phyloP scores from a whole-genome alignment of 768 basidiomycete species.

The Phlebiopsis flavidoalba region DNA sequence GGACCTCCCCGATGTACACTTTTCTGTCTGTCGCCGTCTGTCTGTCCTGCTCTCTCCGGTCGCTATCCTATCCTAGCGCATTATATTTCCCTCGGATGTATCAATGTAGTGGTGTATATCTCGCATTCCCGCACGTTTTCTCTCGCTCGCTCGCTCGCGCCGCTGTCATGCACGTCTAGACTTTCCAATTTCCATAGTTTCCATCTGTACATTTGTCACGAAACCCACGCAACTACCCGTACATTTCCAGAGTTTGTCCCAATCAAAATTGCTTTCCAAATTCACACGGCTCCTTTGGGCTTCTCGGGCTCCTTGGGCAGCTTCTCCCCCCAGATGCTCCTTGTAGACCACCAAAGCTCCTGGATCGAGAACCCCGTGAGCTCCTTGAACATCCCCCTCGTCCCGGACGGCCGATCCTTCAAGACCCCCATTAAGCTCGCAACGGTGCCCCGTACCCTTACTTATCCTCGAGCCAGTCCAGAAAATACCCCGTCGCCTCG shows the following conservation, averaged over 20 bases:
- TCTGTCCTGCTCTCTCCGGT: neutral
- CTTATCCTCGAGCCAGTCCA: constrained; percentile 57
- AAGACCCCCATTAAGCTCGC: constrained; percentile 53
- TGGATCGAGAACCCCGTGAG: constrained; percentile 47
- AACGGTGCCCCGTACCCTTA: constrained; percentile 50
- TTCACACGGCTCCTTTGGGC: neutral
- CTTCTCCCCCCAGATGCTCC: constrained; percentile 26
- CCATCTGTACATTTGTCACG: neutral
- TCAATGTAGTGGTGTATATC: constrained; percentile 13
- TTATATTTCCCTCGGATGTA: constrained; percentile 10
- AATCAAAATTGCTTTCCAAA: neutral
- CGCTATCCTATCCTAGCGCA: constrained; percentile 8
- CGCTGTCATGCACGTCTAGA: neutral
- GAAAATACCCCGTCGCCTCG: constrained; percentile 67
- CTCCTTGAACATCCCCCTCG: constrained; percentile 44
- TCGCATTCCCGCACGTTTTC: neutral
- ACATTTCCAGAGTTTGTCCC: neutral
- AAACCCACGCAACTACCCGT: neutral
- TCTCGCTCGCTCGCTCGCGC: neutral
- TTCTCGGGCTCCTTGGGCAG: neutral
- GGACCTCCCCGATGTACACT: neutral
- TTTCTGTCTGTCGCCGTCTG: neutral
- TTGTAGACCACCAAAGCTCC: constrained; percentile 58
- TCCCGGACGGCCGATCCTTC: constrained; percentile 45
- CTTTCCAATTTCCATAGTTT: neutral